A percentile compares a stretch with the other conserved stretches of the same genome.
These are phyloP conservation scores for Trichophyton schoenleinii DNA, from an alignment of 2,329 filamentous ascomycete species.

Conservation along the genomic window DNA sequence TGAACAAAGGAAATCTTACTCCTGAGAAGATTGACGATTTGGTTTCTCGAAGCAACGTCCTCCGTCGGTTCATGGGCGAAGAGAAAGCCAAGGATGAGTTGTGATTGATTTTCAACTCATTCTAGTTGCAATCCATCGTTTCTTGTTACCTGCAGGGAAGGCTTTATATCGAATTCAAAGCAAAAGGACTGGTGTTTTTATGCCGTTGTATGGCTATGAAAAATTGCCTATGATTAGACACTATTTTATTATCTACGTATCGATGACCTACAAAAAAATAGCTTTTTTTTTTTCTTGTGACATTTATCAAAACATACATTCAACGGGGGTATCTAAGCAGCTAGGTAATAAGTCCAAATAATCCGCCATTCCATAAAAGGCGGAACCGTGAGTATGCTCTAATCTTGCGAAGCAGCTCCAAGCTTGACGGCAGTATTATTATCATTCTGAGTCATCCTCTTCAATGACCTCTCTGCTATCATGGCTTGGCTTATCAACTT, in stretches of 20 bases:
- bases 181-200: background rate
- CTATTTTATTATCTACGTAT: background rate
- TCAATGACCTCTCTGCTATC: background rate
- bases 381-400: background rate
- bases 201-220: background rate
- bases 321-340: background rate
- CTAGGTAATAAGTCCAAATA: background rate
- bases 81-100: slow-evolving; percentile 52
- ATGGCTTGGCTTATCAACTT: background rate
- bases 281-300: background rate
- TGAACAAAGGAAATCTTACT: slow-evolving; percentile 76
- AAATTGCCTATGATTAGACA: background rate
- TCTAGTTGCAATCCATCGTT: background rate
- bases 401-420: too few species aligned
- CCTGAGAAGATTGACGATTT: slow-evolving; percentile 82
- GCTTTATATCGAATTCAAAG: too few species aligned
- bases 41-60: slow-evolving; percentile 72
- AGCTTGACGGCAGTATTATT: too few species aligned
- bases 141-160: too few species aligned
- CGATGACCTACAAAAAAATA: background rate
- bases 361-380: background rate
- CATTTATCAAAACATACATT: background rate
- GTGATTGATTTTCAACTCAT: slow-evolving; percentile 31
- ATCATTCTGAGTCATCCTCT: too few species aligned
- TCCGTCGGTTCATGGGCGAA: slow-evolving; percentile 59